phyloP scores from a whole-genome alignment of 2,329 filamentous ascomycete species.

The Monilinia fructicola region DNA sequence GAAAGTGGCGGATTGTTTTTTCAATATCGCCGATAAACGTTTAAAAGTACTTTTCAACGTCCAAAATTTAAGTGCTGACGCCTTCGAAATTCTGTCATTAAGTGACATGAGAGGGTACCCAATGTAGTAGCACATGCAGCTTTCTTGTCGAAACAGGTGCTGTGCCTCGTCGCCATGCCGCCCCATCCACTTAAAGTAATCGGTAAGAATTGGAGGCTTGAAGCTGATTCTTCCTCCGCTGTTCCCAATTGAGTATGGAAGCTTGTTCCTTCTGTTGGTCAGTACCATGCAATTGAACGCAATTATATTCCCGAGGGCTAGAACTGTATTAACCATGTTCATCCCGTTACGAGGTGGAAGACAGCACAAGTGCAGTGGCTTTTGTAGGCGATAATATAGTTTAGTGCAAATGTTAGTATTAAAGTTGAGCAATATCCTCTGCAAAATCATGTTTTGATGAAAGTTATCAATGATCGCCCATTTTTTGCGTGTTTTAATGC shows the following conservation, averaged over 20 bases:
- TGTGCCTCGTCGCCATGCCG: slow-evolving; percentile 24
- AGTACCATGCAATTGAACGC: slow-evolving; percentile 18
- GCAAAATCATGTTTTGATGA: slow-evolving; percentile 13
- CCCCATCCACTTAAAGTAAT: slow-evolving; percentile 24
- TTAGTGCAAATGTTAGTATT: slow-evolving; percentile 20
- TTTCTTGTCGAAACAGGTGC: slow-evolving; percentile 16
- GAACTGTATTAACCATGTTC: slow-evolving; percentile 16
- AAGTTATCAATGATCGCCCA: slow-evolving; percentile 22
- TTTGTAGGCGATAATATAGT: slow-evolving; percentile 17
- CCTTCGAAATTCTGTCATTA: slow-evolving; percentile 22
- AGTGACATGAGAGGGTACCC: slow-evolving; percentile 12
- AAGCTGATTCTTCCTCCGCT: slow-evolving; percentile 22
- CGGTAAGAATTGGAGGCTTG: slow-evolving; percentile 22
- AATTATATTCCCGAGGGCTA: slow-evolving; percentile 18
- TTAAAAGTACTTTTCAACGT: slow-evolving; percentile 17
- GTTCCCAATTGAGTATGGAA: slow-evolving; percentile 20
- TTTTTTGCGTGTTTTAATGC: slow-evolving; percentile 19
- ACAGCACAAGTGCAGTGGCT: slow-evolving; percentile 13
- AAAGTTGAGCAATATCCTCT: slow-evolving; percentile 21
- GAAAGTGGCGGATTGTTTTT: slow-evolving; percentile 19
- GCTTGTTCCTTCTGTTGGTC: slow-evolving; percentile 17
- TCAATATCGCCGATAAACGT: slow-evolving; percentile 18
- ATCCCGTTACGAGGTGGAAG: slow-evolving; percentile 16
- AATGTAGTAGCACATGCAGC: slow-evolving; percentile 24
- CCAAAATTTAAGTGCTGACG: slow-evolving; percentile 21